These are phyloP conservation scores for Pseudogymnoascus sp. DNA, from an alignment of 2,329 filamentous ascomycete species.

Conservation along the genomic window DNA sequence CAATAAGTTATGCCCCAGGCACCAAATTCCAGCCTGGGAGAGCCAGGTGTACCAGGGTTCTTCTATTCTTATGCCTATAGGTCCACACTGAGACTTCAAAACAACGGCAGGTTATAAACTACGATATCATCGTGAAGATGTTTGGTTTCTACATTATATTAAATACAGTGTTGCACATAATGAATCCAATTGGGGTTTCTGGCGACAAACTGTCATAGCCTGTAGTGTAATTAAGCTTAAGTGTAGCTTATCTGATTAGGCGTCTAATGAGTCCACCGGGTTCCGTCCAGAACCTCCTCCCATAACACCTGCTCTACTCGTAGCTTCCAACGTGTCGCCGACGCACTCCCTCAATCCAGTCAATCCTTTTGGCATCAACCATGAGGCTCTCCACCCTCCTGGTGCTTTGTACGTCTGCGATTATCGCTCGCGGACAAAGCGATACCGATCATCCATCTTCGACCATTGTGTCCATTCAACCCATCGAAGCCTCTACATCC, in stretches of 20 bases:
- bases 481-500: constrained; percentile 18
- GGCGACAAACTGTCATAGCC: neutral
- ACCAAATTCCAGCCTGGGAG: neutral
- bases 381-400: neutral
- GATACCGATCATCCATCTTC: neutral
- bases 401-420: neutral
- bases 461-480: constrained; percentile 23
- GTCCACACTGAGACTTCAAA: neutral
- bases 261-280: neutral
- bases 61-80: neutral
- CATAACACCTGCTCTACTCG: neutral
- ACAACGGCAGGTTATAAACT: neutral
- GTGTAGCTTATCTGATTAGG: constrained; percentile 6
- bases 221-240: constrained; percentile 7
- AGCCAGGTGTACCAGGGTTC: neutral
- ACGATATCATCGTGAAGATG: neutral
- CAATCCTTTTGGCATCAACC: neutral
- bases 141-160: neutral
- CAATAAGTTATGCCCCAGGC: constrained; percentile 1
- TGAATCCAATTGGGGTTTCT: neutral
- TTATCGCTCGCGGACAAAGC: neutral
- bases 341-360: neutral
- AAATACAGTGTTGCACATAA: neutral
- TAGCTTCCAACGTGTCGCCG: neutral
- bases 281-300: neutral